Base-by-base conservation (phyloP, 2,329 filamentous ascomycete genomes). In the Trichoderma sp. region DNA sequence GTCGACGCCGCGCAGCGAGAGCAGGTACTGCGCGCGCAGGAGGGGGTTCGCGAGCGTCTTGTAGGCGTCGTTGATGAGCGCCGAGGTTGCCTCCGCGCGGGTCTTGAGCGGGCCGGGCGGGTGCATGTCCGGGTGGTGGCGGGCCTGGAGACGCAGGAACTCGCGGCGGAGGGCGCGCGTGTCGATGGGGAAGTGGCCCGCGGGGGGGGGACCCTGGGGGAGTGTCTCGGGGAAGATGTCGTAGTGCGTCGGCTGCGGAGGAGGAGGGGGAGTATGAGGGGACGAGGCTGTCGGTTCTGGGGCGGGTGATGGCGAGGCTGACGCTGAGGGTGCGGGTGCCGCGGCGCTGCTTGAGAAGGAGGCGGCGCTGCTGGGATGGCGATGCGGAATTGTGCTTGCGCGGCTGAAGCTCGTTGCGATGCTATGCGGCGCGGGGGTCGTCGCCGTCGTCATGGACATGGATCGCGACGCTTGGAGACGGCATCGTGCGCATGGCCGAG, bases 61-160 rank as follows among this genome's bases (percentile, higher is more conserved):
- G 84, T 96, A 98, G 0, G 95, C 95, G 72, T 93, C 90, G 83
- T 98, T 98, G 78, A 98, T 94, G 29, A 87, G 86, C 8, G 92
- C 87, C 10, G 91, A 95, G n/a, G 89, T 83, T 0, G 89, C 91
- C 78, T 96, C 92, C 22, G 93, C 93, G 57, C 85, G 74, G 73
- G 80, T 73, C 80, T 90, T 83, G 78, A 83, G 75, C 77, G 83
- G 22, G 2, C 35, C 48, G 72, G 84, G 71, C 72, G 87, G 82
- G 76, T 85, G 83, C 69, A 90, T 82, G 77, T 95, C 92, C 1
- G 92, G 92, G 78, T 95, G 92, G 12, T 90, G 87, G 52, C 85
- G 84, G 19, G 89, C 87, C 80, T 99, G 95, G 1, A 97, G 86
- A 69, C 88, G 86, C 15, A 98, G 88, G 81, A 97, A 98, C 77